Conservation (phyloP, 2,329 filamentous ascomycete species). For the Penicillium rolfsii region DNA sequence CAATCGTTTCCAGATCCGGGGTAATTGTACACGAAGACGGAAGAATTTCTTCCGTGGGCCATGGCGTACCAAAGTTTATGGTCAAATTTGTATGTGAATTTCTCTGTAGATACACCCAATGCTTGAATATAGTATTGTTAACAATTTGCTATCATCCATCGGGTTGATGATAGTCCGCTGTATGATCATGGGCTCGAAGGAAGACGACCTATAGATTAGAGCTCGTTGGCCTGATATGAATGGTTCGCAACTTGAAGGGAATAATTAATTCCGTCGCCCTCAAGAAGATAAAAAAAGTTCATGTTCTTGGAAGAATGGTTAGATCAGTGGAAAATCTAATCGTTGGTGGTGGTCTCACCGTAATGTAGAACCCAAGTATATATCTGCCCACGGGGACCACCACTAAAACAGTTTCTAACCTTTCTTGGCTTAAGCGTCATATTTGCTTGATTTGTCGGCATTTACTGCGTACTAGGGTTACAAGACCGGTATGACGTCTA, state of each 20-base stretch:
- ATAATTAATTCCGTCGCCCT: too few species aligned
- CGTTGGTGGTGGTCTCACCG: neutral
- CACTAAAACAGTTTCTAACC: slow-evolving; percentile 1
- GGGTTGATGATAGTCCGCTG: neutral
- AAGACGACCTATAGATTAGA: neutral
- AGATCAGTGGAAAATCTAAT: neutral
- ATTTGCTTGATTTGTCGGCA: neutral
- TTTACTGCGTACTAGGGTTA: neutral
- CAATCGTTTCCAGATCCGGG: slow-evolving; percentile 17
- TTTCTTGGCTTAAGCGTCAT: neutral
- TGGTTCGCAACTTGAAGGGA: too few species aligned
- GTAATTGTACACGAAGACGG: slow-evolving; percentile 14
- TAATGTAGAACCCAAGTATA: too few species aligned
- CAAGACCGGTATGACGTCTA: slow-evolving; percentile 8
- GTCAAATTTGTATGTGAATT: neutral
- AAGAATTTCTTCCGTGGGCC: slow-evolving; percentile 16
- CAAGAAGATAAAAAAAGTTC: too few species aligned
- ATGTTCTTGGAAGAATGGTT: too few species aligned
- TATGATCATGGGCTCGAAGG: neutral
- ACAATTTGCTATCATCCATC: neutral
- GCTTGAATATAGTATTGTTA: too few species aligned
- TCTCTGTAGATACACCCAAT: neutral
- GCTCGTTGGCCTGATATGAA: neutral
- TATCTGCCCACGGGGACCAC: neutral
- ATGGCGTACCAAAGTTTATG: neutral